Evolutionary conservation across 2,329 filamentous ascomycete species (phyloP), one percentile per base, ranked within the genome.

Genomic region (Cyclaneusma minus): DNA sequence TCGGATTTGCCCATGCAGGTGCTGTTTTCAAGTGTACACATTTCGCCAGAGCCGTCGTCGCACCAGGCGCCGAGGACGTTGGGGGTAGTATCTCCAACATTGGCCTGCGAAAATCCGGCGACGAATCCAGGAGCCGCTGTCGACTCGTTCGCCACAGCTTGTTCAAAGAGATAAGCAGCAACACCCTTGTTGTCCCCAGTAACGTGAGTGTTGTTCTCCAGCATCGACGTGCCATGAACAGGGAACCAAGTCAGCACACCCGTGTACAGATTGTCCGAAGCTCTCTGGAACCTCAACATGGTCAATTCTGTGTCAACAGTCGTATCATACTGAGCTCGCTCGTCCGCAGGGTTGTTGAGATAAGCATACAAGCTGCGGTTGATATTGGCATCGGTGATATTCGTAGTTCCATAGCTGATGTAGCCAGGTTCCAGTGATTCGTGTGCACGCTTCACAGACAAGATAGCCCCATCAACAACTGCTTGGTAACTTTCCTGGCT

Each of bases 151-250:
- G 55, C 44, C 29, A 76, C 61, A 22, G 67, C 70, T 37, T 76
- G 63, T 46, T 95, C 87, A 29, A 93, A 75, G 7, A 93, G 58
- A 44, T 79, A 80, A 1, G 83, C 78, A 2, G 84, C 83, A 4
- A 93, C 80, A 7, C 85, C 87, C 53, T 95, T 95, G 59, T 95
- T 95, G 51, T 95, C 84, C 17, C 82, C 85, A 3, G 83, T 74
- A 25, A 89, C 68, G 14, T 92, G 64, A 0, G 84, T 94, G 51
- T 93, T 93, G 54, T 94, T 94, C 31, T 80, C 77, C 13, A 84
- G 69, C 49, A 94, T 67, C 1, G 82, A 91, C 0, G 87, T 94
- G 28, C 85, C 85, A 47, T 95, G 87, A 1, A 87, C 80, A 5
- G 85, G 68, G 45, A 82, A 92, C 80, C 84, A 95, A n/a, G 80